These are phyloP conservation scores for Discostella stelligeroides DNA, from an alignment of 108 stramenopile genomes.

Conservation along the genomic window DNA sequence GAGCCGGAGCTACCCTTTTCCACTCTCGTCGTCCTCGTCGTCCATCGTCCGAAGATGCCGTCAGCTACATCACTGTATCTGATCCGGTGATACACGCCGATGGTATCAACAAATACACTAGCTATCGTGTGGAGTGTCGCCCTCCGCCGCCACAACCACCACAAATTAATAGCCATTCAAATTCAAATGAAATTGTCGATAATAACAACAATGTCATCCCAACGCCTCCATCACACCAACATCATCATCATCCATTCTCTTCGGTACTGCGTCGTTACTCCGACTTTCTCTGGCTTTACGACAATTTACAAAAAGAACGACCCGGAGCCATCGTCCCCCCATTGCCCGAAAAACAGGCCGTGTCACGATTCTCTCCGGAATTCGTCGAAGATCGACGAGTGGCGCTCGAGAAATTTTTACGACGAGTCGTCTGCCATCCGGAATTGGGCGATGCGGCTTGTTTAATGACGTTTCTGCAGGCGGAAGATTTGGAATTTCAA, in stretches of 20 bases:
- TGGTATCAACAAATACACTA: conserved; percentile 90
- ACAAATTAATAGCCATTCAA: no score
- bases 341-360: conserved; percentile 97
- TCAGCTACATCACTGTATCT: conserved; percentile 63
- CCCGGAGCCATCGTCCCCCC: no score
- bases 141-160: conserved; percentile 47
- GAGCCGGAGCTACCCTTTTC: no score
- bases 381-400: conserved; percentile 89
- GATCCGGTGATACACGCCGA: conserved; percentile 90
- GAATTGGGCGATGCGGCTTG: conserved; percentile 81
- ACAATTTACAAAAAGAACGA: conserved; percentile 82
- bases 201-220: no score
- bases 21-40: background rate
- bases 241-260: conserved; percentile 80
- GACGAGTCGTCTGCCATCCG: conserved; percentile 88
- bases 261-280: conserved; percentile 94
- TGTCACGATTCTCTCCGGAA: conserved; percentile 87
- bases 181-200: no score
- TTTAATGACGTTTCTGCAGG: conserved; percentile 89
- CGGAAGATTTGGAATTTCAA: conserved; percentile 87
- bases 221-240: conserved; percentile 44
- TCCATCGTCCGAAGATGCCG: conserved; percentile 29
- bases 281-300: conserved; percentile 96
- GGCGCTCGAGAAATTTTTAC: conserved; percentile 86
- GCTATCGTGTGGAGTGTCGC: conserved; percentile 88